These are phyloP conservation scores for Chaetothyriales sp. DNA, from an alignment of 2,329 filamentous ascomycete genomes.

Conservation along the genomic window DNA sequence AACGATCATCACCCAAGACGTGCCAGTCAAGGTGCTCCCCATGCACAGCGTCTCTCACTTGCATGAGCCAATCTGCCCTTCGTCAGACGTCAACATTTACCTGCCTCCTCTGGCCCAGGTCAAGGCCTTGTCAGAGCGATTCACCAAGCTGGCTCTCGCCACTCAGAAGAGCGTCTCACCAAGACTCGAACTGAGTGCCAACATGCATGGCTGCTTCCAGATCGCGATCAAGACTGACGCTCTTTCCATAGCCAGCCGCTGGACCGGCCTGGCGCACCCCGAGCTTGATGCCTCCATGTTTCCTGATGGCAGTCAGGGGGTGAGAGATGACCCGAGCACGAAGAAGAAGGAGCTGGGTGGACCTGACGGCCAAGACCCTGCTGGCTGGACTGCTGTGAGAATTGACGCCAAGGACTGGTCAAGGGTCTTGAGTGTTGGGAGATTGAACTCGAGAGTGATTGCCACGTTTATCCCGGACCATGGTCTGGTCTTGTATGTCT, in stretches of 20 bases:
- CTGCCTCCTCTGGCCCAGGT: conserved; percentile 75
- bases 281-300: conserved; percentile 68
- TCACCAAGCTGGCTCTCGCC: conserved; percentile 62
- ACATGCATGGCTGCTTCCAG: conserved; percentile 79
- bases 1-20: conserved; percentile 85
- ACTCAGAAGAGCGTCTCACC: conserved; percentile 27
- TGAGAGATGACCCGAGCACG: conserved; percentile 70
- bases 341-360: conserved; percentile 48
- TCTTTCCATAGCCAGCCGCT: conserved; percentile 69
- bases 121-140: conserved; percentile 87
- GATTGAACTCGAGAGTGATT: conserved; percentile 79
- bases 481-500: conserved; percentile 32
- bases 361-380: conserved; percentile 51
- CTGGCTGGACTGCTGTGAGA: conserved; percentile 74
- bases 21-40: conserved; percentile 82
- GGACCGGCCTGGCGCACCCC: conserved; percentile 75
- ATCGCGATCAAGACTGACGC: conserved; percentile 70
- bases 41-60: conserved; percentile 76
- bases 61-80: conserved; percentile 77
- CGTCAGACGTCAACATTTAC: conserved; percentile 87
- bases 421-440: conserved; percentile 77
- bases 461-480: conserved; percentile 48
- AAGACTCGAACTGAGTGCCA: conserved; percentile 74
- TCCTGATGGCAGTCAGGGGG: conserved; percentile 44
- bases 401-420: conserved; percentile 95